Evolutionary conservation across 1,139 yeast species (phyloP), one percentile per base, ranked within the genome.

Genomic region (Saccharomyces hybrid): DNA sequence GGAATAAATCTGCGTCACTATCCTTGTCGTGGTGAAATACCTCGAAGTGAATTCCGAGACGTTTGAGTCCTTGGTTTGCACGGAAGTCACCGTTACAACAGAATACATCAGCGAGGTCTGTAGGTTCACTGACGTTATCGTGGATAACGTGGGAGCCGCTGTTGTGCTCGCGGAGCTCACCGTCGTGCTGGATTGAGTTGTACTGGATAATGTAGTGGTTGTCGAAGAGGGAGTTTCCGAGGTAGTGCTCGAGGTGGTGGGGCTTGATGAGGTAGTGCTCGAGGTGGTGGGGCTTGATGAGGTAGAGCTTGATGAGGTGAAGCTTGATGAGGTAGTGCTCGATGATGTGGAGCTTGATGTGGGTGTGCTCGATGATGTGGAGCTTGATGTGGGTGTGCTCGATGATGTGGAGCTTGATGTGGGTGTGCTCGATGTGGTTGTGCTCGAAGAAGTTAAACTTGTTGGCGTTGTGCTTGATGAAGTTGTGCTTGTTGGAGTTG

Each of bases 71-170:
- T 48, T 29, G 13, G 61, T 56, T 5, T 65, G 63, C 2, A 63
- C 56, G 0, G 66, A 68, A 2, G 72, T 68, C 29, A 68, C 63
- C 1, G 71, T 69, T 53, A 53, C 60, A 9, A 67, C 55, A 1
- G 72, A 69, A 50, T 61, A 62, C 2, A 67, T 55, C 16, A 67
- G 53, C 0, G 72, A 67, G 0, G 70, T 66, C 3, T 48, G 44
- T 26, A 25, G 47, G 8, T 58, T 38, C 19, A 59, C 34, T 1
- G 60, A 29, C 11, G 55, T 42, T 14, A 60, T 27, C 5, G 61
- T 38, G 7, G 64, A 31, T n/a, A 28, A 27, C 2, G 51, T 42
- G 1, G 58, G 42, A 2, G 53, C 4, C 3, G 29, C n/a, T 2
- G 49, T 28, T 16, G 47, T 54, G 42, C 54, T 44, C 28, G 47